These are phyloP conservation scores for Fusarium graminum DNA, from an alignment of 2,329 filamentous ascomycete species.

Conservation along the genomic window DNA sequence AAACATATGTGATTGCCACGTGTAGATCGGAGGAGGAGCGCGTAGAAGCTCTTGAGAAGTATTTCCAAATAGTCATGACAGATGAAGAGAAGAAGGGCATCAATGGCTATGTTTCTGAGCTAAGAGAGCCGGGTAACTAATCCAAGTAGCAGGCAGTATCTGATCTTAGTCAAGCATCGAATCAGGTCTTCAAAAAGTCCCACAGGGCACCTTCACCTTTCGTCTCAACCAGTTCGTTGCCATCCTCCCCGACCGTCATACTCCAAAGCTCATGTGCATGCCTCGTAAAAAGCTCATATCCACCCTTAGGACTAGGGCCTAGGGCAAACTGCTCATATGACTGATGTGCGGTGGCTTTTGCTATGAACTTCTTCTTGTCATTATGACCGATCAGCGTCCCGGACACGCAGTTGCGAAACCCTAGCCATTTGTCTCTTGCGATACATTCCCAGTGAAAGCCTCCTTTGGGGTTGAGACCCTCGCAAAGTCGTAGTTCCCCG, in stretches of 20 bases:
- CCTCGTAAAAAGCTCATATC: slow-evolving; percentile 51
- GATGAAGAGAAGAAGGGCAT: slow-evolving; percentile 42
- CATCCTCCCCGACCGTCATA: slow-evolving; percentile 45
- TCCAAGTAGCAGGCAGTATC: neutral
- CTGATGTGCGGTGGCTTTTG: slow-evolving; percentile 44
- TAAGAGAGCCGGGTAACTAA: neutral
- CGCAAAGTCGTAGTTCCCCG: slow-evolving; percentile 48
- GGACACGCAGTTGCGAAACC: slow-evolving; percentile 54
- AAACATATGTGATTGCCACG: slow-evolving; percentile 23
- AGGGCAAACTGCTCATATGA: slow-evolving; percentile 51
- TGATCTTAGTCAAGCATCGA: neutral
- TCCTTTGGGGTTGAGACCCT: slow-evolving; percentile 31
- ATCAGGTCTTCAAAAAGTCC: slow-evolving; percentile 46
- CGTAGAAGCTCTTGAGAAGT: slow-evolving; percentile 59
- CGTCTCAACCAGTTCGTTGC: slow-evolving; percentile 45
- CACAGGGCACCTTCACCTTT: slow-evolving; percentile 50
- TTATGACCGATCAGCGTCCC: slow-evolving; percentile 53
- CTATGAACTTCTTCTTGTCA: slow-evolving; percentile 40
- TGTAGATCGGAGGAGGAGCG: slow-evolving; percentile 63
- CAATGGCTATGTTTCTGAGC: slow-evolving; percentile 23
- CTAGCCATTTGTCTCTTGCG: slow-evolving; percentile 55
- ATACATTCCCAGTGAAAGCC: slow-evolving; percentile 56
- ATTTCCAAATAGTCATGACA: slow-evolving; percentile 63
- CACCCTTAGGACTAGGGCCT: slow-evolving; percentile 49
- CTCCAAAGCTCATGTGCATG: slow-evolving; percentile 49